These are phyloP conservation scores for Begonia loranthoides DNA, from an alignment of 306 rosid species.

Conservation along the genomic window DNA sequence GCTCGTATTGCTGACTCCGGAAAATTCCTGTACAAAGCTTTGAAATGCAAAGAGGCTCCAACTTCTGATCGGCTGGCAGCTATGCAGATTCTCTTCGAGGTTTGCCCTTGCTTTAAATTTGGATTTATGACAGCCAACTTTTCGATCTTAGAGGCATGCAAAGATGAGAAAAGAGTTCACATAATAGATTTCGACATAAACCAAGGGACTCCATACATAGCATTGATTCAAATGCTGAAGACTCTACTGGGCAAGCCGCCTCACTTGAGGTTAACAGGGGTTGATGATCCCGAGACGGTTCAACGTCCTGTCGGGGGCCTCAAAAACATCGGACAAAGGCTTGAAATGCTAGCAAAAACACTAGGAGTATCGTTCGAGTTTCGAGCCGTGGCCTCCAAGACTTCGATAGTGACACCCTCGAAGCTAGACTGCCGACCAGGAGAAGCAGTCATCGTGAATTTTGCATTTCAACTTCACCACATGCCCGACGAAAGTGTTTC, in stretches of 20 bases:
- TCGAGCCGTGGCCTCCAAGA: slow-evolving; percentile 58
- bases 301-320: slow-evolving; percentile 88
- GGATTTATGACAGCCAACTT: slow-evolving; percentile 83
- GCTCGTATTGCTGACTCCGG: slow-evolving; percentile 80
- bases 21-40: slow-evolving; percentile 57
- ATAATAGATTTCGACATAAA: slow-evolving; percentile 79
- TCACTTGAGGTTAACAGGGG: slow-evolving; percentile 63
- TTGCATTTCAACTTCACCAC: slow-evolving; percentile 95
- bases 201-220: slow-evolving; percentile 90
- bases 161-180: slow-evolving; percentile 61
- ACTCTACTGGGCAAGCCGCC: slow-evolving; percentile 40
- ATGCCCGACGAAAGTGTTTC: slow-evolving; percentile 99
- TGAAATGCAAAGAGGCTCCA: slow-evolving; percentile 94
- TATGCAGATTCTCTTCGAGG: slow-evolving; percentile 91
- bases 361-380: slow-evolving; percentile 61
- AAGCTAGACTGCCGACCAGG: slow-evolving; percentile 60
- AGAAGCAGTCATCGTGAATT: slow-evolving; percentile 78
- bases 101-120: slow-evolving; percentile 93
- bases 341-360: slow-evolving; percentile 64
- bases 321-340: slow-evolving; percentile 71
- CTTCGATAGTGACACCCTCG: slow-evolving; percentile 56
- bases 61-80: slow-evolving; percentile 90
- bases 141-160: slow-evolving; percentile 66
- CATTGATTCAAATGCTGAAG: slow-evolving; percentile 64
- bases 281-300: slow-evolving; percentile 90